Conservation (phyloP, 441 rosid genomes). For the Cnidoscolus chayamansa region DNA sequence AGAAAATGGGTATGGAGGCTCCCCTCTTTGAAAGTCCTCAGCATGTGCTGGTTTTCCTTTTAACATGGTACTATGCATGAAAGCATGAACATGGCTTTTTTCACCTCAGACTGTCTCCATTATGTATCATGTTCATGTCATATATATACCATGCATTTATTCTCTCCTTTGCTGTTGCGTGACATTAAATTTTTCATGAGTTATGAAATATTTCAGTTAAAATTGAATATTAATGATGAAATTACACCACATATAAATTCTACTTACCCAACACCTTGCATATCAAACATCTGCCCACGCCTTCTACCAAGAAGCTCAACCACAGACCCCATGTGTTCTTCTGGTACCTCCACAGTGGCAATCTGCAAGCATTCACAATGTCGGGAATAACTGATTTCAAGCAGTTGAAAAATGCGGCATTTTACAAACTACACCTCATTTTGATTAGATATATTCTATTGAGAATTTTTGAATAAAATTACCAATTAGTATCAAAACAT, state of each 20-base stretch:
- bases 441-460: background rate
- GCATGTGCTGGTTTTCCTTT: background rate
- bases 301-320: conserved; percentile 98
- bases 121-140: background rate
- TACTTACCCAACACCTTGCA: conserved; percentile 84
- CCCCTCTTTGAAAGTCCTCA: background rate
- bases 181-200: background rate
- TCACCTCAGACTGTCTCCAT: conserved; percentile 11
- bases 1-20: background rate
- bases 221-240: conserved; percentile 4
- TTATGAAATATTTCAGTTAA: background rate
- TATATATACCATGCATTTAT: background rate
- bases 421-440: conserved; percentile 8
- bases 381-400: conserved; percentile 1
- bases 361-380: conserved; percentile 42
- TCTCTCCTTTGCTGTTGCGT: background rate
- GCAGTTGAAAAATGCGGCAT: conserved; percentile 4
- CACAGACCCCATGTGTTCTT: conserved; percentile 91
- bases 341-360: conserved; percentile 95
- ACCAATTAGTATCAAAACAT: conserved; percentile 14
- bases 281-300: conserved; percentile 94
- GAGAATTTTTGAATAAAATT: conserved; percentile 8
- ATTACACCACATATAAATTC: conserved; percentile 16
- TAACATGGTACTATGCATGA: background rate
- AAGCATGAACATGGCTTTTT: background rate